A percentile compares a stretch with the other conserved stretches of the same genome.
Evolutionary conservation across 352 stramenopile genomes (phyloP).

Genomic region (Phytophthora agathidicida): DNA sequence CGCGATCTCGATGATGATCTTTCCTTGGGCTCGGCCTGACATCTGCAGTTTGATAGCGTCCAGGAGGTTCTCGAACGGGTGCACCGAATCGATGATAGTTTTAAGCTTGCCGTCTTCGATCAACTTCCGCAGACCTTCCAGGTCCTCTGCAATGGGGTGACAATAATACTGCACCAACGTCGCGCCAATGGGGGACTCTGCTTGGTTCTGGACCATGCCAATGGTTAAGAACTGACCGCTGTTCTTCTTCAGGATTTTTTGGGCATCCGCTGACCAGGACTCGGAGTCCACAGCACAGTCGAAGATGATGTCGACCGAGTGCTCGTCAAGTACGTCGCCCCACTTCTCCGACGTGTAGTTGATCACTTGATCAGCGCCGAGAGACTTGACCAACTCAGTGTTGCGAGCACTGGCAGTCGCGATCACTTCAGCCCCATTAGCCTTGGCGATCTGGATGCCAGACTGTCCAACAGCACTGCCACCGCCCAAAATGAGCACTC

Average conservation of each 20-base stretch:
- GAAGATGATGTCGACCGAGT: slow-evolving; percentile 44
- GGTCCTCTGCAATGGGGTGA: slow-evolving; percentile 24
- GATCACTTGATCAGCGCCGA: slow-evolving; percentile 57
- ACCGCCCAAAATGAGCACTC: slow-evolving; percentile 63
- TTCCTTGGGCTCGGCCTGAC: slow-evolving; percentile 48
- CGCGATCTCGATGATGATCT: slow-evolving; percentile 55
- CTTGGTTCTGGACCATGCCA: slow-evolving; percentile 18
- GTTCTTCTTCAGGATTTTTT: slow-evolving; percentile 36
- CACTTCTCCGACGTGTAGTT: slow-evolving; percentile 61
- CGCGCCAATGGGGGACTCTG: slow-evolving; percentile 54
- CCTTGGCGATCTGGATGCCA: slow-evolving; percentile 63
- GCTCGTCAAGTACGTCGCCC: slow-evolving; percentile 28
- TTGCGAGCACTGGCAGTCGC: slow-evolving; percentile 42
- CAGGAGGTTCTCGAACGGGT: slow-evolving; percentile 43
- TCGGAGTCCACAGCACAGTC: slow-evolving; percentile 37
- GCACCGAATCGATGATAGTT: slow-evolving; percentile 18
- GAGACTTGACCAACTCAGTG: slow-evolving; percentile 46
- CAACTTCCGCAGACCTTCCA: slow-evolving; percentile 35
- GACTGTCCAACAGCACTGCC: slow-evolving; percentile 56
- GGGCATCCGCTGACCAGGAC: slow-evolving; percentile 34
- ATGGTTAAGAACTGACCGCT: slow-evolving; percentile 40
- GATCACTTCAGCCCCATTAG: slow-evolving; percentile 46
- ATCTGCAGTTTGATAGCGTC: slow-evolving; percentile 51
- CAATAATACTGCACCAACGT: slow-evolving; percentile 24
- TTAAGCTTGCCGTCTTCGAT: slow-evolving; percentile 45